Evolutionary conservation across 148 eudicot species (phyloP).

Genomic region (Chenopodium berlandieri): DNA sequence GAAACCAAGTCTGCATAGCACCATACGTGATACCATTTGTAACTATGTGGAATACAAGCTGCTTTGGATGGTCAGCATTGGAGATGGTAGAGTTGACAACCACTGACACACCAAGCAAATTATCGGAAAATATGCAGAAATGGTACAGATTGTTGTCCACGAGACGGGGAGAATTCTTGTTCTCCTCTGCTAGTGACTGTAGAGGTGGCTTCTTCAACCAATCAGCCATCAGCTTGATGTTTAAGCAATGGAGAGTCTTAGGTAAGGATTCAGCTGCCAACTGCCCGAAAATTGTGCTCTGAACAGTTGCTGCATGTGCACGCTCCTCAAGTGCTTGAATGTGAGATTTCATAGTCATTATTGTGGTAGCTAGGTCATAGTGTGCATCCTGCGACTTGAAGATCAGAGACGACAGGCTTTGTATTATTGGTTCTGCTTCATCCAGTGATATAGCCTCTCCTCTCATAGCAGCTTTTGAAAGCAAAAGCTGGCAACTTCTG

Average conservation of each 20-base stretch:
- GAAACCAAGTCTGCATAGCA: slow-evolving; percentile 77
- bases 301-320: slow-evolving; percentile 64
- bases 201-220: slow-evolving; percentile 50
- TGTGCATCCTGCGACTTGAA: slow-evolving; percentile 73
- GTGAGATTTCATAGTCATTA: slow-evolving; percentile 75
- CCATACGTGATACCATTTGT: slow-evolving; percentile 63
- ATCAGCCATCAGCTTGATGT: slow-evolving; percentile 47
- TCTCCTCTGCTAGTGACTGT: slow-evolving; percentile 45
- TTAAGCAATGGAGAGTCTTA: slow-evolving; percentile 62
- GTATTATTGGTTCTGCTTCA: slow-evolving; percentile 61
- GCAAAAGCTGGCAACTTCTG: slow-evolving; percentile 68
- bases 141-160: slow-evolving; percentile 76
- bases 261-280: slow-evolving; percentile 63
- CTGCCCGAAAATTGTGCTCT: slow-evolving; percentile 64
- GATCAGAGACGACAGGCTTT: slow-evolving; percentile 54
- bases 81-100: slow-evolving; percentile 73
- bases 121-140: slow-evolving; percentile 79
- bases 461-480: slow-evolving; percentile 82
- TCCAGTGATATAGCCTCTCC: slow-evolving; percentile 49
- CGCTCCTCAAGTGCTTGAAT: slow-evolving; percentile 86
- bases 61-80: slow-evolving; percentile 70
- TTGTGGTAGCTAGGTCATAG: slow-evolving; percentile 78
- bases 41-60: slow-evolving; percentile 74
- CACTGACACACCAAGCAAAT: slow-evolving; percentile 58
- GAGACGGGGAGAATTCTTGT: slow-evolving; percentile 58